These are phyloP conservation scores for Auricularia sp. DNA, from an alignment of 768 basidiomycete species.

Conservation along the genomic window DNA sequence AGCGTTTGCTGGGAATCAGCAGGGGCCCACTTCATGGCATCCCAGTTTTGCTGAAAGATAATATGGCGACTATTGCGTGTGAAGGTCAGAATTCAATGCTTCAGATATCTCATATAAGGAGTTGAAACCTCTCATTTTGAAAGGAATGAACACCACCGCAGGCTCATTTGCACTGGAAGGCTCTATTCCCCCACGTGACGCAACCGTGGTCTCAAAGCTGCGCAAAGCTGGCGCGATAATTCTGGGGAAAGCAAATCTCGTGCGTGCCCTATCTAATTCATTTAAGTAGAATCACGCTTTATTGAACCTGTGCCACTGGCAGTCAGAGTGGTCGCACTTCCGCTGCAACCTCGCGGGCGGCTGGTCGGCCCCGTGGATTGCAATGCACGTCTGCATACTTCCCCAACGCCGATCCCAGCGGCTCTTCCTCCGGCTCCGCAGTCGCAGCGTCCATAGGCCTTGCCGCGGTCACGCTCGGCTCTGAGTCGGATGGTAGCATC, in stretches of 20 bases:
- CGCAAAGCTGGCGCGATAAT: constrained; percentile 11
- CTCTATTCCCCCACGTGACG: constrained; percentile 26
- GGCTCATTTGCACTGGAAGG: constrained; percentile 29
- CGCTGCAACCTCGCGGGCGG: constrained; percentile 39
- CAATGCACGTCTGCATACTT: constrained; percentile 43
- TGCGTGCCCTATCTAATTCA: not conserved
- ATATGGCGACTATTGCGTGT: constrained; percentile 12
- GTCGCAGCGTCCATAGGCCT: not conserved
- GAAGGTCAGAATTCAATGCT: constrained; percentile 9
- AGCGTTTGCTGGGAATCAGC: constrained; percentile 14
- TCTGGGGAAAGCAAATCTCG: constrained; percentile 43
- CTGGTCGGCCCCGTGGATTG: constrained; percentile 49
- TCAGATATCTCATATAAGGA: not conserved
- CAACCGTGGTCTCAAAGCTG: constrained; percentile 24
- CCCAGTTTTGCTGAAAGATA: constrained; percentile 28
- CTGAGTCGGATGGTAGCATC: constrained; percentile 39
- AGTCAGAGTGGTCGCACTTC: constrained; percentile 43
- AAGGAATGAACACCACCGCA: constrained; percentile 32
- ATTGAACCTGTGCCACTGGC: too few species aligned
- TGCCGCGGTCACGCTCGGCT: constrained; percentile 18
- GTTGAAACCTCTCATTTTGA: not conserved
- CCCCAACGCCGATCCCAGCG: constrained; percentile 31
- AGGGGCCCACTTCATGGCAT: constrained; percentile 30
- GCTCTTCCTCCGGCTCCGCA: not conserved
- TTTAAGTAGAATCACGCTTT: too few species aligned